These are phyloP conservation scores for Cutaneotrichosporon sp. DNA, from an alignment of 1,284 basidiomycete species.

Conservation along the genomic window DNA sequence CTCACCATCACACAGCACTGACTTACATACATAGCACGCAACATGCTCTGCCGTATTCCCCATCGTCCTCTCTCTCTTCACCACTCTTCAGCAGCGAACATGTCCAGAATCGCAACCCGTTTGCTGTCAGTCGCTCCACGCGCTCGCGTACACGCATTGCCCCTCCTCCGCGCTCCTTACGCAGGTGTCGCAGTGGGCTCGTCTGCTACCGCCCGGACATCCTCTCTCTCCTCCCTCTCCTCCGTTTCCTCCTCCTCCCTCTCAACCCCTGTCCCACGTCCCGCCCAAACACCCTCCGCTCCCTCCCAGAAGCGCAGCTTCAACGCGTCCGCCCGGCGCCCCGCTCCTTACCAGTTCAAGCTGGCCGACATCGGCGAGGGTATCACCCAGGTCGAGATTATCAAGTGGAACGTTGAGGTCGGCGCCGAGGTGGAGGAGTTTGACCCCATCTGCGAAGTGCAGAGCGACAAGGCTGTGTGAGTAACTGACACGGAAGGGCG, in stretches of 20 bases:
- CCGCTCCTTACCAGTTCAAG: slow-evolving; percentile 57
- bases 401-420: slow-evolving; percentile 74
- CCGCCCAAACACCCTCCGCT: background rate
- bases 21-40: background rate
- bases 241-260: background rate
- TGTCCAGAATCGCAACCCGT: slow-evolving; percentile 2
- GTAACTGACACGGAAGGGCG: slow-evolving; percentile 16
- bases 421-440: slow-evolving; percentile 65
- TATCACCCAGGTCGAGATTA: slow-evolving; percentile 78
- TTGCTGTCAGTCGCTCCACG: background rate
- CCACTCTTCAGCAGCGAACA: background rate
- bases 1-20: no score
- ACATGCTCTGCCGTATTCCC: background rate
- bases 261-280: no score
- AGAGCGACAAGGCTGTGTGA: slow-evolving; percentile 70
- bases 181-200: background rate
- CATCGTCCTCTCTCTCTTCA: background rate
- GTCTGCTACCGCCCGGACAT: background rate
- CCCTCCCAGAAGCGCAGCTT: slow-evolving; percentile 2
- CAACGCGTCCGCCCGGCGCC: slow-evolving; percentile 10
- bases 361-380: slow-evolving; percentile 94
- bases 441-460: slow-evolving; percentile 85
- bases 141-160: slow-evolving; percentile 1
- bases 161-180: slow-evolving; percentile 3
- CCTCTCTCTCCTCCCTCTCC: background rate